Conservation (phyloP, 2,329 filamentous ascomycete genomes). For the Sporothrix inflata region DNA sequence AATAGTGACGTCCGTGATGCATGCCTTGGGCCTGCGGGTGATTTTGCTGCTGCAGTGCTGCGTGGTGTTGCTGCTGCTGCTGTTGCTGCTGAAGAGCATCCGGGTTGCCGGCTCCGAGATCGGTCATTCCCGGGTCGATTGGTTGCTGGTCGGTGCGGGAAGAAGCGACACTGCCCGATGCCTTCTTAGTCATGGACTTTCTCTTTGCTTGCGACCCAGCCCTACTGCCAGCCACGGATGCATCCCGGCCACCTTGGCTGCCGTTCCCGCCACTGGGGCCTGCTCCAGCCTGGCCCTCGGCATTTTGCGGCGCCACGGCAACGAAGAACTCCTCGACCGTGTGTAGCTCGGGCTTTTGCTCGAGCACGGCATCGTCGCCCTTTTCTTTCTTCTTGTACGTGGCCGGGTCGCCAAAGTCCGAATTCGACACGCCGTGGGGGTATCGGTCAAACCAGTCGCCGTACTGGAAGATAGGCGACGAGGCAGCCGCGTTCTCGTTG, state of each 20-base stretch:
- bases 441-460: slow-evolving; percentile 98
- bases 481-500: slow-evolving; percentile 46
- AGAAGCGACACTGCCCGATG: slow-evolving; percentile 39
- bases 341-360: slow-evolving; percentile 83
- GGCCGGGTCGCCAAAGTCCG: slow-evolving; percentile 79
- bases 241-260: slow-evolving; percentile 26
- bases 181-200: slow-evolving; percentile 46
- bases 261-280: slow-evolving; percentile 33
- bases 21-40: slow-evolving; percentile 41
- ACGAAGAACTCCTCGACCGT: slow-evolving; percentile 95
- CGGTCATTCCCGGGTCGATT: slow-evolving; percentile 45
- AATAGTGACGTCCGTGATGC: slow-evolving; percentile 50
- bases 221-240: slow-evolving; percentile 27
- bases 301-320: slow-evolving; percentile 67
- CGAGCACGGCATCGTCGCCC: slow-evolving; percentile 84
- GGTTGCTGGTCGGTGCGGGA: slow-evolving; percentile 42
- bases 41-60: slow-evolving; percentile 33
- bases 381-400: slow-evolving; percentile 70
- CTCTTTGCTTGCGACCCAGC: slow-evolving; percentile 41
- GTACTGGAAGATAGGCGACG: slow-evolving; percentile 82
- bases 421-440: slow-evolving; percentile 84
- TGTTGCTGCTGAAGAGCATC: slow-evolving; percentile 38
- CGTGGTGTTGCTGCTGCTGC: slow-evolving; percentile 38
- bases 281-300: slow-evolving; percentile 41
- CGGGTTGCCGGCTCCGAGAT: slow-evolving; percentile 35